Evolutionary conservation across 2,329 filamentous ascomycete genomes (phyloP), one percentile per base, ranked within the genome.

Genomic region (Colletotrichum limetticola): DNA sequence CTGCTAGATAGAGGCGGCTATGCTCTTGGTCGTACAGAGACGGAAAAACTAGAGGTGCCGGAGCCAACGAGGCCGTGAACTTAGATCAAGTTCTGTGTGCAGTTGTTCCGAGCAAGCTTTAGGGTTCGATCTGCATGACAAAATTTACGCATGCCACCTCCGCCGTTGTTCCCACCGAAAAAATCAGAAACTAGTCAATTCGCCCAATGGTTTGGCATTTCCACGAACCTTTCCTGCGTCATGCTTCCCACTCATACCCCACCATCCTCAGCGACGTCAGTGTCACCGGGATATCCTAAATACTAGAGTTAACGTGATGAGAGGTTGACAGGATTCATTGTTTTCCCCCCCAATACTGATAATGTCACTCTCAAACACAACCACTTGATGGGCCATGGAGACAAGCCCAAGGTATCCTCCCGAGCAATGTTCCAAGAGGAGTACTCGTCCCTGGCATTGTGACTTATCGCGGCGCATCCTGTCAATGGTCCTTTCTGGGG

Each of bases 111-210:
- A 26, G 35, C 7, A 49, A 49, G 42, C 42, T 22, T 64, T 64
- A 64, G 61, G 61, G 61, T 55, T 64, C 46, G 16, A 26, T 55
- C 28, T 64, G 61, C 61, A n/a, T 64, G 61, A 37, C 24, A 26
- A 37, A 32, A 52, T 35, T 32, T 63, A 53, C 61, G 46, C 46
- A 22, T 14, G 46, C 2, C 19, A 32, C 42, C 60, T 52, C 42
- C 46, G 24, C 60, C 11, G 22, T 9, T n/a, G 61, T 64, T 64
- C 46, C 61, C 61, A 64, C 61, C 28, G 28, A 49, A 49, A 62
- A 64, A 64, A 30, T 64, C 46, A 19, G 30, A 37, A 49, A n/a
- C 46, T 32, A 28, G 46, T 26, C 46, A 46, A 46, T 63, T 63
- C 60, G 46, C 60, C 60, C 46, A 63, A 26, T 53, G 14, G 19